Evolutionary conservation across 768 basidiomycete genomes (phyloP), one percentile per base, ranked within the genome.

Genomic region (Tricholoma flavovirens): DNA sequence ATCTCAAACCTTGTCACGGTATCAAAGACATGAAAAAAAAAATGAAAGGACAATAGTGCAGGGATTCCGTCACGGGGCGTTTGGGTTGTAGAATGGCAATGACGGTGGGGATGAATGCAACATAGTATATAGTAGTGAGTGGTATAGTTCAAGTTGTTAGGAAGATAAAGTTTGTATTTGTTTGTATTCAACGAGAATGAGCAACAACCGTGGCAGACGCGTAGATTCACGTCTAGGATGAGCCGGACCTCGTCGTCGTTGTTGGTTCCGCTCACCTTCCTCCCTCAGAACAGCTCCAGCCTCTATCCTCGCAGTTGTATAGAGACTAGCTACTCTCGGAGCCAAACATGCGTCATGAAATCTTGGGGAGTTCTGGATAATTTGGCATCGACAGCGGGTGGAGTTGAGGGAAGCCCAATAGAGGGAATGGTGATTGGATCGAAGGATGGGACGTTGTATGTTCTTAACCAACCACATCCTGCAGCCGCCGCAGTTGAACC

Each of bases 401-500:
- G 58, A 24, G 51, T 30, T 24, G 40, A 57, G 5, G 66, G 56
- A 4, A 59, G 42, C 5, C 52, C 57, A 21, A 51, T 56, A n/a
- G 62, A 60, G 36, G 69, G 69, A 6, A 63, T 71, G 36, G 67
- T 73, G 1, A 56, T 78, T 53, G 77, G 77, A 4, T 77, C 77
- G 55, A 61, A 74, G 53, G 77, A 80, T 60, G 76, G 74, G 35
- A 73, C 74, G 17, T 55, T 79, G 46, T 79, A 77, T 65, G 67
- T 77, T 21, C 73, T 79, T 51, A 70, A 65, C 36, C 60, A 64
- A 45, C 54, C 63, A 11, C 56, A 49, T 42, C 58, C 56, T 33
- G 45, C 58, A 11, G 54, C 53, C 29, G 49, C 57, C 9, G 51
- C 59, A 29, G 55, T 49, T 46, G 40, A 56, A 15, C 38, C 26